Conservation (phyloP, 129 eudicot genomes). For the Saposhnikovia divaricata region DNA sequence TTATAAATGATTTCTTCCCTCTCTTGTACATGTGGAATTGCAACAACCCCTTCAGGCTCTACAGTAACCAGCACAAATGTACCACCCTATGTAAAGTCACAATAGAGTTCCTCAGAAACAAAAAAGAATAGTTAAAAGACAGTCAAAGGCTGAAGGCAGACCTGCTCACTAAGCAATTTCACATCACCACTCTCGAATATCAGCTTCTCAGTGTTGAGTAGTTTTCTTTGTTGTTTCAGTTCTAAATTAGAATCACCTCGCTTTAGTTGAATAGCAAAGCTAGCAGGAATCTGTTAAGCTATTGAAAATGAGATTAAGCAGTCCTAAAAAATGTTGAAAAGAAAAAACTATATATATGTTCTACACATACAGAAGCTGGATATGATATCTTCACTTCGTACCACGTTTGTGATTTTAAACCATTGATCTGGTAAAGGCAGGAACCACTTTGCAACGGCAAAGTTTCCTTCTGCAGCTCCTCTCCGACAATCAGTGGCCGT, state of each 20-base stretch:
- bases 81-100: constrained; percentile 31
- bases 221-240: constrained; percentile 46
- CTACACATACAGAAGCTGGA: constrained; percentile 91
- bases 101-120: constrained; percentile 7
- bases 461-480: constrained; percentile 58
- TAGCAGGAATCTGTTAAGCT: constrained; percentile 65
- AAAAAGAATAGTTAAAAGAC: not conserved
- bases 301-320: not conserved
- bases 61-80: constrained; percentile 50
- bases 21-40: constrained; percentile 59
- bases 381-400: constrained; percentile 99
- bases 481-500: constrained; percentile 46
- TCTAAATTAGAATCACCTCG: constrained; percentile 33
- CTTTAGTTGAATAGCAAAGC: constrained; percentile 56
- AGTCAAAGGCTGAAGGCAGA: constrained; percentile 10
- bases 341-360: not conserved
- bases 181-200: constrained; percentile 53
- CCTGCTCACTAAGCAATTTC: constrained; percentile 34
- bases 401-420: constrained; percentile 53
- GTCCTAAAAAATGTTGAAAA: not conserved
- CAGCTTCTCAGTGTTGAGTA: constrained; percentile 84
- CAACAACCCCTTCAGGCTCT: constrained; percentile 83
- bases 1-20: constrained; percentile 55
- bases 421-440: constrained; percentile 55
- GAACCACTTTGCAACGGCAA: constrained; percentile 65